Evolutionary conservation across 805 yeast genomes (phyloP).

Genomic region (Saturnispora saitoi): DNA sequence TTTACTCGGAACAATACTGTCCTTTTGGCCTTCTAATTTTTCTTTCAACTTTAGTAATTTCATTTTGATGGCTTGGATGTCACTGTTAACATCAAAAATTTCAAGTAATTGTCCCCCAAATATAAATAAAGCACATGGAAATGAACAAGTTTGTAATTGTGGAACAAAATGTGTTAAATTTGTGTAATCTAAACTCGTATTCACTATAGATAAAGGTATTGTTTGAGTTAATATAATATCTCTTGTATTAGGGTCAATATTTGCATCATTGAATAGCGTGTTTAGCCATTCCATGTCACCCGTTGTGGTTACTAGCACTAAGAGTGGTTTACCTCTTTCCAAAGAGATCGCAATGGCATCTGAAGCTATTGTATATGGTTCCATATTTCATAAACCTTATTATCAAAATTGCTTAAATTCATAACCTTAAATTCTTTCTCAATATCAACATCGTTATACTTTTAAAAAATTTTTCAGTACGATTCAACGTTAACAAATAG

Average conservation of each 20-base stretch:
- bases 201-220: conserved; percentile 19
- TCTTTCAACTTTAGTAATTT: neutral
- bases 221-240: neutral
- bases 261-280: neutral
- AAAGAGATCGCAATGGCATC: conserved; percentile 35
- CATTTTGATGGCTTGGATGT: neutral
- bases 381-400: neutral
- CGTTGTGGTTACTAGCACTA: conserved; percentile 30
- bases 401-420: neutral
- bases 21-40: neutral
- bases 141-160: conserved; percentile 25
- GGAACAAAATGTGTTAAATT: conserved; percentile 52
- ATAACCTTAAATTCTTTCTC: no score
- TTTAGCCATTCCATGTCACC: conserved; percentile 22
- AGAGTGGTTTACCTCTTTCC: conserved; percentile 29
- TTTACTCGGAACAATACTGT: neutral
- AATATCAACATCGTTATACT: neutral
- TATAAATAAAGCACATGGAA: conserved; percentile 55
- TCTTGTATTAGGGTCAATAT: neutral
- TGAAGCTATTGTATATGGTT: conserved; percentile 18
- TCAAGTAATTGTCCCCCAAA: conserved; percentile 28
- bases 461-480: conserved; percentile 3
- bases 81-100: neutral
- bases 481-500: neutral
- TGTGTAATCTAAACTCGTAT: conserved; percentile 35